phyloP scores from a whole-genome alignment of 2,329 filamentous ascomycete genomes.

The Sordariomycetes sp. region DNA sequence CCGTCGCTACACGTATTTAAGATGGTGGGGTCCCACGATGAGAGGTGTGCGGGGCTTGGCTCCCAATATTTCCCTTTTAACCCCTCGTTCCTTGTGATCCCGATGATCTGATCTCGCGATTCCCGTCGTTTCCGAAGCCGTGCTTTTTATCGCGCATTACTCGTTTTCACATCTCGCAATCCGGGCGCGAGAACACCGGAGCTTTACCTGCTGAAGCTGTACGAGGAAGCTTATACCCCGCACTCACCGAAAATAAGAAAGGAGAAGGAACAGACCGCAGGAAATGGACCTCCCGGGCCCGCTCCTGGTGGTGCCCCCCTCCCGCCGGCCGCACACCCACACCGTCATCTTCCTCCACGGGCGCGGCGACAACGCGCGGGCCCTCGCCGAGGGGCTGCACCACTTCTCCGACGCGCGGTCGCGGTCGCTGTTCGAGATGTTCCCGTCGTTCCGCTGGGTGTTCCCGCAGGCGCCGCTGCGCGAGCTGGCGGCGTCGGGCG shows the following conservation, averaged over 20 bases:
- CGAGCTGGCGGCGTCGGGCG: constrained; percentile 3
- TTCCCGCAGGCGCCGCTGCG: constrained; percentile 30
- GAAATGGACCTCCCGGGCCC: not conserved
- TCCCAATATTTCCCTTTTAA: not conserved
- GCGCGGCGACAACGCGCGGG: constrained; percentile 26
- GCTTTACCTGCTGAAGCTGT: no score
- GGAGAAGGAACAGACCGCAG: not conserved
- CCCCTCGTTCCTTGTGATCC: not conserved
- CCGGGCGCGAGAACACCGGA: not conserved
- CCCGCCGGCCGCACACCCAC: constrained; percentile 21
- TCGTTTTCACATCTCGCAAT: not conserved
- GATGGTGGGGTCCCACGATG: no score
- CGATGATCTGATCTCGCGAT: not conserved
- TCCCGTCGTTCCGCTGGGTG: constrained; percentile 37
- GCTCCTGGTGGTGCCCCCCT: constrained; percentile 8
- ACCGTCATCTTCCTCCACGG: constrained; percentile 35
- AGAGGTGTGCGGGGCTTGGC: no score
- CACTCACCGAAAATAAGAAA: not conserved
- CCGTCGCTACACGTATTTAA: no score
- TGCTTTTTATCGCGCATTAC: not conserved
- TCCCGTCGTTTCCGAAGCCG: not conserved
- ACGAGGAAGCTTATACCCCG: not conserved
- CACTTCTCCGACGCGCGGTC: constrained; percentile 18
- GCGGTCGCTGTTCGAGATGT: constrained; percentile 23
- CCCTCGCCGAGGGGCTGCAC: constrained; percentile 19